Conservation (phyloP, 2,329 filamentous ascomycete species). For the Clarireedia homoeocarpa region DNA sequence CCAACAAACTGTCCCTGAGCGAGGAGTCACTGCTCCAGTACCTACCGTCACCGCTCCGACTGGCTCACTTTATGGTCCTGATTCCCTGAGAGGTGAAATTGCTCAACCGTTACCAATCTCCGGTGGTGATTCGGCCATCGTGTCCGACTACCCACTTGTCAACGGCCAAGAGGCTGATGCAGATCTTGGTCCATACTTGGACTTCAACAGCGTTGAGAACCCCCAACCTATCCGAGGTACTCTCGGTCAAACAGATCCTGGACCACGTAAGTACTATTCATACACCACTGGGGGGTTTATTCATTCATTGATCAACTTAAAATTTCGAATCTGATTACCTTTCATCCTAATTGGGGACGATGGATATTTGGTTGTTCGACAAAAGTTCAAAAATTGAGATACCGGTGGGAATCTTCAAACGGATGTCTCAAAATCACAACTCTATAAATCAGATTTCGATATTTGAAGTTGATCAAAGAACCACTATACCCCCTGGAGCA, state of each 20-base stretch:
- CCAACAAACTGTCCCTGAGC: conserved; percentile 37
- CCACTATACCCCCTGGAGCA: too few relatives aligned
- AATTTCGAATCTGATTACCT: too few relatives aligned
- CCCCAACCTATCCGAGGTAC: conserved; percentile 48
- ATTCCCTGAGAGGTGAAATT: conserved; percentile 34
- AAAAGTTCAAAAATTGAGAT: too few relatives aligned
- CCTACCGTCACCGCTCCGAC: conserved; percentile 32
- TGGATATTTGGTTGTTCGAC: too few relatives aligned
- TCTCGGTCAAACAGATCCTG: conserved; percentile 41
- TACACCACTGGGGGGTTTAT: too few relatives aligned
- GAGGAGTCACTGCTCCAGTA: conserved; percentile 33
- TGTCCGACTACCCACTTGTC: conserved; percentile 36
- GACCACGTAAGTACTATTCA: conserved; percentile 30
- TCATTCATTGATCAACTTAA: too few relatives aligned
- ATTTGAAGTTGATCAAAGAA: too few relatives aligned
- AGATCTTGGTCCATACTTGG: conserved; percentile 43
- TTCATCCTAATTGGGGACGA: too few relatives aligned
- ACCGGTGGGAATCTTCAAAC: too few relatives aligned
- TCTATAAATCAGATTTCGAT: too few relatives aligned
- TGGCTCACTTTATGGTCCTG: conserved; percentile 36
- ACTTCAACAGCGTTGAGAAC: conserved; percentile 43
- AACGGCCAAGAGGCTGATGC: conserved; percentile 43
- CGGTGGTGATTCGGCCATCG: conserved; percentile 33
- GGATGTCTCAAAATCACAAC: too few relatives aligned
- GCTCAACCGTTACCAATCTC: conserved; percentile 32